Evolutionary conservation across 1,139 yeast species (phyloP).

Genomic region (Eremothecium gossypii): DNA sequence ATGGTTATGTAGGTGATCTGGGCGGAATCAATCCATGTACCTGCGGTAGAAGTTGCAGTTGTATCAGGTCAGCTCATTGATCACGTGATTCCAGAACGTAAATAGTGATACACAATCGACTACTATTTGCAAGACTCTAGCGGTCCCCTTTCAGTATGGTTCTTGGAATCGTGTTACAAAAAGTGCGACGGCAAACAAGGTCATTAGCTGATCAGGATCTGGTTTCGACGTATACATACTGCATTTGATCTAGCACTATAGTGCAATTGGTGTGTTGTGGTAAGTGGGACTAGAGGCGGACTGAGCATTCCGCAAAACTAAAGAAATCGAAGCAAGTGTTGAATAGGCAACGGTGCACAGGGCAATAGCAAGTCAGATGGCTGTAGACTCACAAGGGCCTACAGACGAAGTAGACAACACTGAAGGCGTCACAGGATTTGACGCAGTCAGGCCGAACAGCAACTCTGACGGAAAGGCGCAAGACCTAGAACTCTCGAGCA

Average conservation of each 20-base stretch:
- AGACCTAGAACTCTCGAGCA: not conserved
- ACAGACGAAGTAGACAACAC: not conserved
- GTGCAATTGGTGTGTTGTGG: not conserved
- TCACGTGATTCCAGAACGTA: too few relatives aligned
- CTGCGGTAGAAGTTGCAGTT: too few relatives aligned
- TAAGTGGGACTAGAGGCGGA: not conserved
- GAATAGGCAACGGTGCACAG: not conserved
- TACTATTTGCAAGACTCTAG: not conserved
- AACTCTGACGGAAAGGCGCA: not conserved
- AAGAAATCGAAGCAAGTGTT: not conserved
- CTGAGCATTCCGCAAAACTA: not conserved
- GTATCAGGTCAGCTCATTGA: too few relatives aligned
- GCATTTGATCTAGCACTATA: too few relatives aligned
- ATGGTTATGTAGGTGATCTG: too few relatives aligned
- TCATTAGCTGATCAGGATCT: too few relatives aligned
- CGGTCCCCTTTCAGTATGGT: not conserved
- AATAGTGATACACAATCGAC: too few relatives aligned
- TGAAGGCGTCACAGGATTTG: not conserved
- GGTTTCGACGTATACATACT: too few relatives aligned
- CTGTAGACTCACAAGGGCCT: not conserved
- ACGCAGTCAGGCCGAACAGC: too few relatives aligned
- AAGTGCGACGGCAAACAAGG: not conserved
- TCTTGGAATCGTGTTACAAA: not conserved
- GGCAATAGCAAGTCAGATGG: not conserved
- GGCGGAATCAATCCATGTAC: too few relatives aligned